Base-by-base conservation (phyloP, 2,329 filamentous ascomycete genomes). In the Curvularia hawaiiensis region DNA sequence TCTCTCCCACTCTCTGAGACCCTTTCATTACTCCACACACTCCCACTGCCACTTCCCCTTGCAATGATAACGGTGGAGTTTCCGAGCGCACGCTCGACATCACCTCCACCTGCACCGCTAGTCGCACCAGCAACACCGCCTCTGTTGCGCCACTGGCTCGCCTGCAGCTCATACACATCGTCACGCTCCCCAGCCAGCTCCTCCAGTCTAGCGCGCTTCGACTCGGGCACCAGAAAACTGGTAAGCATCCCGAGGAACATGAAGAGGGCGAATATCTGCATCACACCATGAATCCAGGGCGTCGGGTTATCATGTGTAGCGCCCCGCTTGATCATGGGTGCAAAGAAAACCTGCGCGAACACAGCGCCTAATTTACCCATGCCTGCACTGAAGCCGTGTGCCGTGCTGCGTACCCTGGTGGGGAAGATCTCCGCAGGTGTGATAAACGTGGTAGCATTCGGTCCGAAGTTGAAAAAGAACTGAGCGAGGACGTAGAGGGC, bases 221-320 rank as follows among this genome's bases (percentile, higher is more conserved):
- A 92, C 77, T 92, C 90, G 0, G 90, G 90, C 22, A 93, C 87
- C n/a, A 94, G 77, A 3, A 92, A 78, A 1, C 88, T 87, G 3
- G 86, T 85, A 46, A 91, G 76, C 46, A 85, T 84, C 35, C 91
- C 91, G 50, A 84, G 83, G 6, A 93, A 80, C 90, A 92, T 93
- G 80, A 94, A 92, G 10, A 91, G 80, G 0, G 89, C 89, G 74
- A 91, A 92, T 38, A 92, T 89, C 72, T 91, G 83, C 79, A 94
- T 87, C 38, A 93, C 84, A 55, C 89, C 86, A 73, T 90, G 84
- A 52, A 93, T 82, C 84, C 88, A 90, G 1, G 88, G 89, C 1
- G 75, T 80, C 0, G 83, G 83, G 20, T 79, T 77, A 16, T 79
- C 74, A 8, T 79, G 77, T 0, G 79, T 75, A 0, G 83, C 79